These are phyloP conservation scores for Postia placenta DNA, from an alignment of 768 basidiomycete species.

Conservation along the genomic window DNA sequence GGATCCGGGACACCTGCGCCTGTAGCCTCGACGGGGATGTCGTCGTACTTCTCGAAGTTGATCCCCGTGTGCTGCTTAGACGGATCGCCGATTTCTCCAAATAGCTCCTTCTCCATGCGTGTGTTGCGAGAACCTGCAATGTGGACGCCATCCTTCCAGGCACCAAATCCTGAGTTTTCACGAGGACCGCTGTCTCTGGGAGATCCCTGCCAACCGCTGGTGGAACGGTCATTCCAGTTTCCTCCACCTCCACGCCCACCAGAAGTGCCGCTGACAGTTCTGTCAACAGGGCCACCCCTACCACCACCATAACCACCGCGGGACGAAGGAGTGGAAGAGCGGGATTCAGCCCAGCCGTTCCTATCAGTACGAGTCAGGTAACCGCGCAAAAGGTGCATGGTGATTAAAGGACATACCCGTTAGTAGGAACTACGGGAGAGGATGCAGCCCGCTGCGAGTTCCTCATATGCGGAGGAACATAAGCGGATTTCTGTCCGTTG, in stretches of 20 bases:
- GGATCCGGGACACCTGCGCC: constrained; percentile 97
- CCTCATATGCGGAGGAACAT: constrained; percentile 88
- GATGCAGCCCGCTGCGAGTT: constrained; percentile 80
- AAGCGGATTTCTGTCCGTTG: constrained; percentile 64
- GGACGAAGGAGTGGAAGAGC: constrained; percentile 50
- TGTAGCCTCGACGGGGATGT: constrained; percentile 98
- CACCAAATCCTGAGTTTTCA: constrained; percentile 57
- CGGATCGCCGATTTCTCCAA: constrained; percentile 80
- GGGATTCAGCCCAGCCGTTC: constrained; percentile 74
- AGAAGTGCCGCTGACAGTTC: constrained; percentile 32
- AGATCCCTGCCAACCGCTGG: constrained; percentile 11
- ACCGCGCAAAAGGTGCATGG: background rate
- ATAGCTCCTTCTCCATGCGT: constrained; percentile 94
- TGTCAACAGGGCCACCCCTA: constrained; percentile 38
- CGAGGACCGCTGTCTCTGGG: constrained; percentile 35
- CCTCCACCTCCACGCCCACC: constrained; percentile 39
- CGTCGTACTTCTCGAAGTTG: constrained; percentile 99
- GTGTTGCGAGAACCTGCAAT: constrained; percentile 76
- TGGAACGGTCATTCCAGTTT: constrained; percentile 27
- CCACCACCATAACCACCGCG: constrained; percentile 35
- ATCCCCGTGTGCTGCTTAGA: constrained; percentile 94
- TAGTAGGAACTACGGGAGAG: constrained; percentile 32
- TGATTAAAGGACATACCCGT: constrained; percentile 41
- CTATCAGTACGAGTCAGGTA: constrained; percentile 27
- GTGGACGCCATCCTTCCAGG: constrained; percentile 89